Conservation (phyloP, 805 yeast genomes). For the Metschnikowia hibisci region DNA sequence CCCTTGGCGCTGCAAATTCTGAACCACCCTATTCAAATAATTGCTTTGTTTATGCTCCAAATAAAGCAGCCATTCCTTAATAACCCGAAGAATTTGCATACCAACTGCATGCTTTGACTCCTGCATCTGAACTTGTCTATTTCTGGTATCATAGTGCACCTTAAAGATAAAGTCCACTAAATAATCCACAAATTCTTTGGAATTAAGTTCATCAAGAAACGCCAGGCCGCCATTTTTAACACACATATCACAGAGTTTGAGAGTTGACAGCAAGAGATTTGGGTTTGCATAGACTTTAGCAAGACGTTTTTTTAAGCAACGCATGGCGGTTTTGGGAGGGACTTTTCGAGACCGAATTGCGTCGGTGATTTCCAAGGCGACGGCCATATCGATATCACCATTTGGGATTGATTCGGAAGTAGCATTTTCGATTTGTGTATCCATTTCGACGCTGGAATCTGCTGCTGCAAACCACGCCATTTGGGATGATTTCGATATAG, state of each 20-base stretch:
- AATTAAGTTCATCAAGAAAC: constrained; percentile 71
- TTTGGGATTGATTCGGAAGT: constrained; percentile 88
- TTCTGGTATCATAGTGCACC: constrained; percentile 34
- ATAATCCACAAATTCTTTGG: constrained; percentile 83
- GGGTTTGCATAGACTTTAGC: constrained; percentile 62
- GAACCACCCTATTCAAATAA: constrained; percentile 62
- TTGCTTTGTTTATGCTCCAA: constrained; percentile 64
- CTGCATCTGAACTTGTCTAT: constrained; percentile 17
- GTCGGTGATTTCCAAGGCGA: constrained; percentile 83
- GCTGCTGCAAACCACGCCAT: constrained; percentile 54
- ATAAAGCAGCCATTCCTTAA: constrained; percentile 76
- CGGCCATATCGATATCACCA: constrained; percentile 75
- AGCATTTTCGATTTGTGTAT: constrained; percentile 65
- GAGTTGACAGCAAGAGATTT: constrained; percentile 68
- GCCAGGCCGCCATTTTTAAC: constrained; percentile 91
- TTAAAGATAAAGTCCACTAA: constrained; percentile 48
- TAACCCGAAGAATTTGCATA: constrained; percentile 52
- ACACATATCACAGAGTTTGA: constrained; percentile 79
- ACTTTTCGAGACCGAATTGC: constrained; percentile 76
- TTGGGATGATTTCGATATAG: neutral
- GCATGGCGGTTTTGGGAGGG: constrained; percentile 77
- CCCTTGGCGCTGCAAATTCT: constrained; percentile 57
- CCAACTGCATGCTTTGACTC: constrained; percentile 45
- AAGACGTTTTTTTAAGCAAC: constrained; percentile 73
- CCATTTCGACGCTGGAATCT: constrained; percentile 42